Percentiles rank a stretch among this genome's conserved stretches.
These are phyloP conservation scores for Aegilops bicornis DNA, from an alignment of 176 grass and related monocot species.

Conservation along the genomic window DNA sequence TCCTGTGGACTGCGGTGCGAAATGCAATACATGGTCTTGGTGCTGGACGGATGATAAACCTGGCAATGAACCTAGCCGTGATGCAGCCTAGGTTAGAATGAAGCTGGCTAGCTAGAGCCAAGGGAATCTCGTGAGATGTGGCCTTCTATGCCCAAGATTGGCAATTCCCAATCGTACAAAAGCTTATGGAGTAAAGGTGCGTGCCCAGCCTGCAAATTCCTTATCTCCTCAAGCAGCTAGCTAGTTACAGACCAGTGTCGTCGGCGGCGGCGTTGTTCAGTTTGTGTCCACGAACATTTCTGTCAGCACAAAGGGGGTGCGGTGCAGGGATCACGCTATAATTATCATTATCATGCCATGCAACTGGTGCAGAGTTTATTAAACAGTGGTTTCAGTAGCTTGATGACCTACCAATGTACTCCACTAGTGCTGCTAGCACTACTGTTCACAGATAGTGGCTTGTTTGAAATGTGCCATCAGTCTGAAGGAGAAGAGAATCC, in stretches of 20 bases:
- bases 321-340: background rate
- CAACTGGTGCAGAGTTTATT: background rate
- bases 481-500: background rate
- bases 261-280: background rate
- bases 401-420: background rate
- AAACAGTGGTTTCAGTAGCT: too few species aligned
- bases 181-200: conserved; percentile 10
- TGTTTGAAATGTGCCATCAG: background rate
- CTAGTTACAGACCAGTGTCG: background rate
- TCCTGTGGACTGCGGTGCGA: conserved; percentile 5
- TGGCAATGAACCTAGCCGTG: conserved; percentile 45
- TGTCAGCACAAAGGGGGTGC: background rate
- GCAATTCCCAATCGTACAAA: conserved; percentile 25
- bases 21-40: background rate
- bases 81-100: conserved; percentile 46
- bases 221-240: conserved; percentile 33
- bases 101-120: background rate
- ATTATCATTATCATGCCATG: background rate
- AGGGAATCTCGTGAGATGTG: conserved; percentile 39
- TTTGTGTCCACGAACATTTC: conserved; percentile 35
- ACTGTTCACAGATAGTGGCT: background rate
- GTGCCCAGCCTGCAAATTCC: conserved; percentile 24
- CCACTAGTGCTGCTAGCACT: background rate
- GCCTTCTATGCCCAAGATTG: conserved; percentile 6
- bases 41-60: background rate